These are phyloP conservation scores for Colletotrichum spaethianum DNA, from an alignment of 2,329 filamentous ascomycete species.

Conservation along the genomic window DNA sequence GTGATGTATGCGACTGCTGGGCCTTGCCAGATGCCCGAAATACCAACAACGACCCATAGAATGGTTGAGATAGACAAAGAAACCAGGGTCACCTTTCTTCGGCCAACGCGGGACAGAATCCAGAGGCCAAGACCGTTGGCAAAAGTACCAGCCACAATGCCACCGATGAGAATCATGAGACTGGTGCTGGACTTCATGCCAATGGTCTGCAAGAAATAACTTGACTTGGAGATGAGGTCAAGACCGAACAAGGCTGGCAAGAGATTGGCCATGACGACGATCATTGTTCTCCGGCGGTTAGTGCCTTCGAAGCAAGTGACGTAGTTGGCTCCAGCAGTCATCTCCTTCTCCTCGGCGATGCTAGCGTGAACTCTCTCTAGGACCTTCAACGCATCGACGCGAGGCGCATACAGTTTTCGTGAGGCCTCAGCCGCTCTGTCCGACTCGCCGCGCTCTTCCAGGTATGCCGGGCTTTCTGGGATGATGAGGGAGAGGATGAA, in stretches of 20 bases:
- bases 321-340: slow-evolving; percentile 52
- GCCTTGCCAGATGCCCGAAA: slow-evolving; percentile 59
- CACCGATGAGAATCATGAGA: slow-evolving; percentile 60
- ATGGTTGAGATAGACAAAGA: slow-evolving; percentile 50
- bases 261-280: slow-evolving; percentile 57
- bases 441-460: slow-evolving; percentile 43
- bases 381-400: slow-evolving; percentile 33
- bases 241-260: slow-evolving; percentile 62
- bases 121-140: slow-evolving; percentile 60
- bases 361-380: slow-evolving; percentile 45
- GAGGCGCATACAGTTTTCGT: slow-evolving; percentile 43
- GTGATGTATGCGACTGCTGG: slow-evolving; percentile 55
- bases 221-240: slow-evolving; percentile 57
- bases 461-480: slow-evolving; percentile 47
- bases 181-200: slow-evolving; percentile 48
- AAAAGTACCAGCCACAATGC: slow-evolving; percentile 58
- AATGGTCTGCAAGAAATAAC: slow-evolving; percentile 55
- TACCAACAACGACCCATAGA: slow-evolving; percentile 61
- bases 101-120: slow-evolving; percentile 56
- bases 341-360: slow-evolving; percentile 59
- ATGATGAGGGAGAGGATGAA: slow-evolving; percentile 46
- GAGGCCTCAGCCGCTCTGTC: slow-evolving; percentile 42
- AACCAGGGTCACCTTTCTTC: slow-evolving; percentile 53
- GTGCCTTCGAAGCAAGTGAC: slow-evolving; percentile 59
- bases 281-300: slow-evolving; percentile 57